Evolutionary conservation across 352 stramenopile genomes (phyloP), one percentile per base, ranked within the genome.

Genomic region (Aphanomyces astaci): DNA sequence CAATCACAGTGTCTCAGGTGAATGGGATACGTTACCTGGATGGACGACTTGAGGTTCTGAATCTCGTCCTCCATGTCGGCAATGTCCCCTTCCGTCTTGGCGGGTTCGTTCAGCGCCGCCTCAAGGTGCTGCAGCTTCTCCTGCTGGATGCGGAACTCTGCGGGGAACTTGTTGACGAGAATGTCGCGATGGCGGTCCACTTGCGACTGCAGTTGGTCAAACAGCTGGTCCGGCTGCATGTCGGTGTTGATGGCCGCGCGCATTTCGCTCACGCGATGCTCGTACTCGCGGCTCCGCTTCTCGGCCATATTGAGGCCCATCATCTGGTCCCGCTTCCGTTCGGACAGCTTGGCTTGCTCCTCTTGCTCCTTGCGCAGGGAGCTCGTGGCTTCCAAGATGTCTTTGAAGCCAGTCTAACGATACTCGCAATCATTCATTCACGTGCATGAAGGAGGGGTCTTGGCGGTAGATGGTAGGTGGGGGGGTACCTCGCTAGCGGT

Each of bases 351-450:
- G 28, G 92, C 86, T 55, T 98, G 88, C 56, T 98, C 90, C 76
- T 98, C 95, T 74, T 98, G 94, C 69, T 96, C 88, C 67, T 97
- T 89, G 19, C 95, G 87, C 53, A 98, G 74, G 10, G 84, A 76
- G 66, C 84, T 97, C 27, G 93, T 98, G 40, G 88, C 90, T 40
- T 90, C 83, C 25, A 97, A 73, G 19, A 98, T 85, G n/a, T 91
- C 89, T 48, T 92, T 79, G 59, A 98, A 98, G 27, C 85, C 84
- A 33, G 71, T 74, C 64, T 71, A 46, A n/a, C n/a, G 13, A 30
- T 5, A 66, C 51, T 4, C 55, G 66, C 55, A 52, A 49, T 32
- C 13, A 64, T 63, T 15, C n/a, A 43, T 45, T 55, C 31, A 25
- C 19, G 43, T 15, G 15, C 22, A 45, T 5, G 52, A 11, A n/a